These are phyloP conservation scores for Gnomoniopsis smithogilvyi DNA, from an alignment of 2,329 filamentous ascomycete genomes.

Conservation along the genomic window DNA sequence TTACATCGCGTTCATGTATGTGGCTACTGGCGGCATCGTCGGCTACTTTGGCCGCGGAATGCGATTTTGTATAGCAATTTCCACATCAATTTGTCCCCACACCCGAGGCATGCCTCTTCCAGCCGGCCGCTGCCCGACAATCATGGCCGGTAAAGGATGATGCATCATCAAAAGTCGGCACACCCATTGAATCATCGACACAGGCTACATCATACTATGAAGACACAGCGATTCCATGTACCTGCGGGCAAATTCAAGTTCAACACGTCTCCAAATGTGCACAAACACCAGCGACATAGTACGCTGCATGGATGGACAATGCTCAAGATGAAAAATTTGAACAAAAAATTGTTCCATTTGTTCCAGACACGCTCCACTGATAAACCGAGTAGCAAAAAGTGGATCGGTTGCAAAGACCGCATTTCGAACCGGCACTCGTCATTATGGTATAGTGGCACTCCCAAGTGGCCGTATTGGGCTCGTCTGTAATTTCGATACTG, in stretches of 20 bases:
- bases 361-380: neutral
- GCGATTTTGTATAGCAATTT: neutral
- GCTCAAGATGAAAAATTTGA: too few species aligned
- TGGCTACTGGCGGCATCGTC: neutral
- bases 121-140: neutral
- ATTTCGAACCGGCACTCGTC: neutral
- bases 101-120: neutral
- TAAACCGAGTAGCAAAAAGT: neutral
- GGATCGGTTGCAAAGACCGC: neutral
- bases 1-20: neutral
- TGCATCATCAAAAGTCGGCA: neutral
- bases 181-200: neutral
- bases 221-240: too few species aligned
- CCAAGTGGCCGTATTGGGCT: neutral
- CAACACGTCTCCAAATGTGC: neutral
- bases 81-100: neutral
- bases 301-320: neutral
- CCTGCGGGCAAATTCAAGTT: neutral
- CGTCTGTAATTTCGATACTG: slow-evolving; percentile 13
- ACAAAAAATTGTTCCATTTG: neutral
- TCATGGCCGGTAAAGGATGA: neutral
- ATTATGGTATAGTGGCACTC: neutral
- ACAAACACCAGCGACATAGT: neutral
- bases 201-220: neutral
- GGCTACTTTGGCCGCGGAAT: neutral